Percentiles rank a stretch among this genome's conserved stretches.
These are phyloP conservation scores for Medicago arabica DNA, from an alignment of 306 rosid species.

Conservation along the genomic window DNA sequence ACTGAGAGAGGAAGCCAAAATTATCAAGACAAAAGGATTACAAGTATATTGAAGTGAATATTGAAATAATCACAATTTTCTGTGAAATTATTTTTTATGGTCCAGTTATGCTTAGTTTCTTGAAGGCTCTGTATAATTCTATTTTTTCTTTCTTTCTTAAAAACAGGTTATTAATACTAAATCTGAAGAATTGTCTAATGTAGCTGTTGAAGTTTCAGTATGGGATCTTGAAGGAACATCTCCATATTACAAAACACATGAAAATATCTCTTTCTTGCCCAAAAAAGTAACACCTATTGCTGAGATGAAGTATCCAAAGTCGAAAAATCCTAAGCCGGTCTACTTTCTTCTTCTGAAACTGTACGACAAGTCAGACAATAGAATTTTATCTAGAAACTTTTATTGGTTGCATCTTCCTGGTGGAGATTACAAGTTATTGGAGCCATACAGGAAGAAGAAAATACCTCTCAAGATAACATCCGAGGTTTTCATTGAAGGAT, in stretches of 20 bases:
- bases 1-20: conserved; percentile 18
- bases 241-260: conserved; percentile 66
- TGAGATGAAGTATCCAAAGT: conserved; percentile 84
- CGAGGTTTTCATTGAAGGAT: conserved; percentile 58
- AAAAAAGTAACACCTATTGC: conserved; percentile 53
- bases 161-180: conserved; percentile 87
- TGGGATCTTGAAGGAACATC: conserved; percentile 95
- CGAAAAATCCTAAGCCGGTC: conserved; percentile 75
- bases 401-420: conserved; percentile 87
- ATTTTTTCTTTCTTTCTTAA: conserved; percentile 38
- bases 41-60: conserved; percentile 16
- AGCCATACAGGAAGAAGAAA: conserved; percentile 70
- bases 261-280: conserved; percentile 43
- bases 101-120: conserved; percentile 29
- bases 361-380: conserved; percentile 57
- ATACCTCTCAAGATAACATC: conserved; percentile 83
- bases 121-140: conserved; percentile 37
- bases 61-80: background rate
- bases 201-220: conserved; percentile 81
- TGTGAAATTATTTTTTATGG: conserved; percentile 8
- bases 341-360: conserved; percentile 95
- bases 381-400: conserved; percentile 79
- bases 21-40: conserved; percentile 4
- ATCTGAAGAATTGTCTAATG: conserved; percentile 65
- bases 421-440: conserved; percentile 85